Conservation (phyloP, 225 moss, liverwort and hornwort species). For the Polytrichum commune region DNA sequence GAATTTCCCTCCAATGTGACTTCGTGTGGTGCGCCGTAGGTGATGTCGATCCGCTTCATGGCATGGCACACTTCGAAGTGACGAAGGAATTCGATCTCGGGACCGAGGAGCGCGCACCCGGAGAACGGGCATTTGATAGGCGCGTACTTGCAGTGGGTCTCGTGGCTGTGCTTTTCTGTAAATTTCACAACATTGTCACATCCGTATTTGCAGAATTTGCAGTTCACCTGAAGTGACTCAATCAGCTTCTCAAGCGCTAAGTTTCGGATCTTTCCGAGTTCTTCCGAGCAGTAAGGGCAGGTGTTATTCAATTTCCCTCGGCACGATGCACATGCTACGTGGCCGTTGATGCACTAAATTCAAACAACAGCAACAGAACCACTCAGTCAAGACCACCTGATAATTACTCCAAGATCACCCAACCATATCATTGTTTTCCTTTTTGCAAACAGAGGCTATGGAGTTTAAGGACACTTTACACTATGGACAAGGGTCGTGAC, state of each 20-base stretch:
- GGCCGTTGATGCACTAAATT: constrained; percentile 36
- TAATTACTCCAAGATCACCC: too few species aligned
- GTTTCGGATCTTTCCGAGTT: constrained; percentile 23
- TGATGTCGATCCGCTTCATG: neutral
- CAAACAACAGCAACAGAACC: too few species aligned
- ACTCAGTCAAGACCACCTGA: too few species aligned
- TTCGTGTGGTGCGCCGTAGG: neutral
- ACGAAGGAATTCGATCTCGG: neutral
- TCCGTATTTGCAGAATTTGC: constrained; percentile 28
- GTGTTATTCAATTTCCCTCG: constrained; percentile 19
- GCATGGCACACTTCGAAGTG: neutral
- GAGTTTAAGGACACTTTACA: too few species aligned
- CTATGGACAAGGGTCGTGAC: too few species aligned
- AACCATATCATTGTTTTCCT: too few species aligned
- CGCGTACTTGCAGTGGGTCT: constrained; percentile 13
- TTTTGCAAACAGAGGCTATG: too few species aligned
- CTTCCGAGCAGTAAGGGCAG: constrained; percentile 22
- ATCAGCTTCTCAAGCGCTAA: constrained; percentile 32
- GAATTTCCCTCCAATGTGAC: neutral
- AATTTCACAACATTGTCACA: constrained; percentile 23
- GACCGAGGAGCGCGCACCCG: neutral
- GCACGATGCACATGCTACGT: constrained; percentile 32
- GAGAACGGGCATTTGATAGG: constrained; percentile 16
- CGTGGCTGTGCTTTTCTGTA: constrained; percentile 21
- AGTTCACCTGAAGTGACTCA: constrained; percentile 30